phyloP scores from a whole-genome alignment of 1,284 basidiomycete genomes.

The Coriolopsis trogii region DNA sequence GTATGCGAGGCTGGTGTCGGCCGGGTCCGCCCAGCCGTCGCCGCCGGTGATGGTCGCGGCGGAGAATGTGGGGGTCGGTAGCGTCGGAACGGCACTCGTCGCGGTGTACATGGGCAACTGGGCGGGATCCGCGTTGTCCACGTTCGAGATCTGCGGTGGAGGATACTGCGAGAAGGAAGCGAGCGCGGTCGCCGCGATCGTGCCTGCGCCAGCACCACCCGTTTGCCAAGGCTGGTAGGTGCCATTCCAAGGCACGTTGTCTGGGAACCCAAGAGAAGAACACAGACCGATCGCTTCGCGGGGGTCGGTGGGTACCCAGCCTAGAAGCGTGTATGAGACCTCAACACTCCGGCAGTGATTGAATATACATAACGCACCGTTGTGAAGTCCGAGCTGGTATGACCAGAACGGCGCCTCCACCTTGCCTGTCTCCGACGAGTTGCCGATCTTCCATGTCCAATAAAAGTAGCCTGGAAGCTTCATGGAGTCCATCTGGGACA shows the following conservation, averaged over 20 bases:
- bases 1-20: slow-evolving; percentile 54
- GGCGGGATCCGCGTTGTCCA: slow-evolving; percentile 43
- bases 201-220: slow-evolving; percentile 71
- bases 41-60: slow-evolving; percentile 51
- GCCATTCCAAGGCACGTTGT: slow-evolving; percentile 53
- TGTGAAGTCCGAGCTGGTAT: slow-evolving; percentile 53
- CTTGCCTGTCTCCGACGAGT: slow-evolving; percentile 41
- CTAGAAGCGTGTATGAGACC: too few species aligned
- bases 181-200: slow-evolving; percentile 51
- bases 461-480: slow-evolving; percentile 58
- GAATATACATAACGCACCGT: too few species aligned
- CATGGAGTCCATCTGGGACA: slow-evolving; percentile 59
- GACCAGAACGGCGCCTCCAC: slow-evolving; percentile 51
- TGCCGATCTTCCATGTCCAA: slow-evolving; percentile 73
- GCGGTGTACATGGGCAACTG: slow-evolving; percentile 67
- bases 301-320: slow-evolving; percentile 82
- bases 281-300: slow-evolving; percentile 68
- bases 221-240: slow-evolving; percentile 71
- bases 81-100: slow-evolving; percentile 59
- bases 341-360: too few species aligned
- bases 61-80: slow-evolving; percentile 62
- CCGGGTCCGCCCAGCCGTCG: slow-evolving; percentile 71
- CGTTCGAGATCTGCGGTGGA: slow-evolving; percentile 52
- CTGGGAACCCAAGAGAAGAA: slow-evolving; percentile 46
- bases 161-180: slow-evolving; percentile 57